Base-by-base conservation (phyloP, 805 yeast genomes). In the Zygotorulaspora danielsina region DNA sequence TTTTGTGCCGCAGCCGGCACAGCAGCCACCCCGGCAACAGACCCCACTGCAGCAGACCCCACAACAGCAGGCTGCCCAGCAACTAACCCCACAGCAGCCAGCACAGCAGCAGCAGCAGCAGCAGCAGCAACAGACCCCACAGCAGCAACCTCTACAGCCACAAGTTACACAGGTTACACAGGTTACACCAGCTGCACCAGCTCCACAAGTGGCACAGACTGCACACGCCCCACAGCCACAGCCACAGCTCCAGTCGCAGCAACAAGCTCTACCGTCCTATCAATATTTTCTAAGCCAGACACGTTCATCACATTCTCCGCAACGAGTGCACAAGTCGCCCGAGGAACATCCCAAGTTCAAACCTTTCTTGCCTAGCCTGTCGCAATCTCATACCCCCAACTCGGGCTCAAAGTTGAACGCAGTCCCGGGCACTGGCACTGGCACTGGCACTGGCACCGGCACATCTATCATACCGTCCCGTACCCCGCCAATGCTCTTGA, bases 191-290 rank as follows among this genome's bases (percentile, higher is more conserved):
- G n/a, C n/a, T n/a, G n/a, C n/a, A n/a, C n/a, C n/a, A n/a, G n/a
- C n/a, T n/a, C n/a, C n/a, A n/a, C n/a, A n/a, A n/a, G n/a, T n/a
- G n/a, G n/a, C n/a, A n/a, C n/a, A n/a, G n/a, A n/a, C n/a, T n/a
- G n/a, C n/a, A n/a, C n/a, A n/a, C n/a, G n/a, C n/a, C n/a, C 36
- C 30, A 17, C 50, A 21, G 24, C 45, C 36, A 11, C 41, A 31
- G 5, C 44, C 34, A 34, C 38, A 45, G 17, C 39, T 29, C n/a
- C 42, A 32, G 9, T 43, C 35, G 16, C 24, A 22, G 16, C 20
- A 19, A 18, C 20, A 34, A 4, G n/a, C 31, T 5, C 15, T 27
- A 12, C 31, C 22, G 3, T 16, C 30, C 15, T 22, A 16, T 15
- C 19, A n/a, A 21, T 30, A 15, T 22, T 17, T 11, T n/a, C 12